Evolutionary conservation across 768 basidiomycete species (phyloP), one percentile per base, ranked within the genome.

Genomic region (Mycena amicta): DNA sequence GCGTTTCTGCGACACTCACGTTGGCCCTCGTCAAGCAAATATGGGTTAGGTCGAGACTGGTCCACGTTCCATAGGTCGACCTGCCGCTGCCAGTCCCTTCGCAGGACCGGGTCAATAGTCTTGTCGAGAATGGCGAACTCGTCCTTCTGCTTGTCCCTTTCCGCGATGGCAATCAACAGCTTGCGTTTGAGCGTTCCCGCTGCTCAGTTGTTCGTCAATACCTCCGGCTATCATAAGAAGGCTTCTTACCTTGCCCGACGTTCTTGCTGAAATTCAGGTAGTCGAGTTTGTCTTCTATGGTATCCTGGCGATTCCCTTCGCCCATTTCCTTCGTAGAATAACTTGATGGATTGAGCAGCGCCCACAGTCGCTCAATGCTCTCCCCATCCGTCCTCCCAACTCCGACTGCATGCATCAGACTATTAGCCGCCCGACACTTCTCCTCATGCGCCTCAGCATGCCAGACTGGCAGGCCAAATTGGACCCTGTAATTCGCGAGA

Each of bases 301-400:
- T 68, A 22, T 72, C 71, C 1, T 60, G 41, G 0, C 66, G 57
- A 2, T 55, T 33, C 0, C 70, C 69, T 0, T 67, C 66, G 0
- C 65, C 67, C 73, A 73, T 75, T 27, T 75, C 72, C 5, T 62
- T 60, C 0, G 69, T 74, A 33, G 66, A 68, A 1, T 56, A 46
- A 2, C 66, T 66, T 0, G 51, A 52, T 0, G 53, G 30, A 46
- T 75, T 72, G 12, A 67, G 29, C 0, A 46, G 54, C 0, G 70
- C 40, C 76, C 76, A 77, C 0, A 51, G 54, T 0, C 63, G 53
- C 30, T 77, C 75, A 0, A 70, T 64, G 0, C 55, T 70, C 43
- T 77, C 73, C 0, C 74, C 69, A 55, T 73, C 71, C 11, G 64
- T 68, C 2, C 68, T 55, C 4, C 69, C 71, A 29, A 62, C 59